phyloP scores from a whole-genome alignment of 768 basidiomycete genomes.

The Sporobolomyces roseus region DNA sequence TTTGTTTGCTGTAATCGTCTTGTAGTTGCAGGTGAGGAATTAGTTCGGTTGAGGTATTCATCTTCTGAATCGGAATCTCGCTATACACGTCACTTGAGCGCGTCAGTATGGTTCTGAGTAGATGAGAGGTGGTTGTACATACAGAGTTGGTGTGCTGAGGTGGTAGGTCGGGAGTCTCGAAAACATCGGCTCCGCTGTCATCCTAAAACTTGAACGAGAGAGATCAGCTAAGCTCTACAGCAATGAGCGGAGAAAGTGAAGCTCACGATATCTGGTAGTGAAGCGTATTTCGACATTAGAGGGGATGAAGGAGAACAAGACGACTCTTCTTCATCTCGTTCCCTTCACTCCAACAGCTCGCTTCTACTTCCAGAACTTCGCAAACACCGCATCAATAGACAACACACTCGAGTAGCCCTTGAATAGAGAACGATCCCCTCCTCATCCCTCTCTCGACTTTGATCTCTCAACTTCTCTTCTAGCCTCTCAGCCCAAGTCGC shows the following conservation, averaged over 20 bases:
- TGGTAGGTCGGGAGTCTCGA: constrained; percentile 80
- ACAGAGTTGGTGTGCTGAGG: constrained; percentile 50
- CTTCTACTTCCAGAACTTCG: too few relatives aligned
- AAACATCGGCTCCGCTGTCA: constrained; percentile 88
- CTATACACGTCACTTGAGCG: constrained; percentile 12
- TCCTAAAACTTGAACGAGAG: constrained; percentile 48
- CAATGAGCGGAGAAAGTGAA: background rate
- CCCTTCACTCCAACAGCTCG: too few relatives aligned
- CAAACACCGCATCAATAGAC: background rate
- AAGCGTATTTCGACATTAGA: constrained; percentile 67
- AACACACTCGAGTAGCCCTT: background rate
- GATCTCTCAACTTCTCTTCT: too few relatives aligned
- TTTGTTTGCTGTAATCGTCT: background rate
- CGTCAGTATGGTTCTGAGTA: background rate
- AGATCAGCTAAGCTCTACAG: background rate
- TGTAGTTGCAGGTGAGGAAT: background rate
- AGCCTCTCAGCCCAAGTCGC: too few relatives aligned
- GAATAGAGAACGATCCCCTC: background rate
- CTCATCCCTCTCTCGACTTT: background rate
- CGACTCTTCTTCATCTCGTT: too few relatives aligned
- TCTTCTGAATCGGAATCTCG: constrained; percentile 43
- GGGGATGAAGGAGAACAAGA: background rate
- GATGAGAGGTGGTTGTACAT: background rate
- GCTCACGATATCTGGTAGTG: constrained; percentile 85
- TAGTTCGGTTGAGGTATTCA: constrained; percentile 27